phyloP scores from a whole-genome alignment of 2,329 filamentous ascomycete species.

The Claviceps maximensis region DNA sequence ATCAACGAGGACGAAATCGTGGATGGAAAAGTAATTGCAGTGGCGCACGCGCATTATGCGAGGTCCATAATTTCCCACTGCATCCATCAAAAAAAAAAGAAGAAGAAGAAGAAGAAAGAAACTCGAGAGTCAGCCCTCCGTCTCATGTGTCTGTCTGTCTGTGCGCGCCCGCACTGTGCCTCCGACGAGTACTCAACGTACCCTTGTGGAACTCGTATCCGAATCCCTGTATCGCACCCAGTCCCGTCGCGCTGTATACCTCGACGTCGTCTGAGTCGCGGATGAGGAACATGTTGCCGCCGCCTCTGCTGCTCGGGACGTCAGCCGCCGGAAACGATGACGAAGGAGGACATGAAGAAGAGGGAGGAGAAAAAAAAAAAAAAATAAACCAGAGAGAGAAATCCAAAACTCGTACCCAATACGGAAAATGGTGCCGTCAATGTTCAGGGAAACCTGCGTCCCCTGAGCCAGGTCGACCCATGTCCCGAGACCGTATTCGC shows the following conservation, averaged over 20 bases:
- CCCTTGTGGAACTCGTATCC: not conserved
- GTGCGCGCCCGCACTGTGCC: not conserved
- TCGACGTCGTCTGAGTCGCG: not conserved
- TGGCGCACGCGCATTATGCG: not conserved
- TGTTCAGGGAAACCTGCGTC: not conserved
- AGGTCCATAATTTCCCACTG: not conserved
- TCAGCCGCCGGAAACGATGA: not conserved
- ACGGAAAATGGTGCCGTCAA: not conserved
- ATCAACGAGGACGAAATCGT: not conserved
- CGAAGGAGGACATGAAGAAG: too few species aligned
- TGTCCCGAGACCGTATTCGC: not conserved
- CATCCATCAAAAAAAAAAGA: too few species aligned
- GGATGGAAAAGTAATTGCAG: not conserved
- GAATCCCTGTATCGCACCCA: not conserved
- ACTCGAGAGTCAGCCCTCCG: not conserved
- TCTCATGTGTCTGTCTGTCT: not conserved
- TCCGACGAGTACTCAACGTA: not conserved
- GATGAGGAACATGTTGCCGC: not conserved
- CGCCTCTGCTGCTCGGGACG: not conserved
- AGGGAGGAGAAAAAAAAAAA: not conserved
- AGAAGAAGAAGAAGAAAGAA: too few species aligned
- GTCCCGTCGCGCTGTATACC: not conserved
- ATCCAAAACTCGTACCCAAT: conserved; percentile 1
- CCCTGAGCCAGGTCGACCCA: not conserved
- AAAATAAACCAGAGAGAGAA: too few species aligned